Base-by-base conservation (phyloP, 805 yeast species). In the Sugiyamaella lignohabitans region DNA sequence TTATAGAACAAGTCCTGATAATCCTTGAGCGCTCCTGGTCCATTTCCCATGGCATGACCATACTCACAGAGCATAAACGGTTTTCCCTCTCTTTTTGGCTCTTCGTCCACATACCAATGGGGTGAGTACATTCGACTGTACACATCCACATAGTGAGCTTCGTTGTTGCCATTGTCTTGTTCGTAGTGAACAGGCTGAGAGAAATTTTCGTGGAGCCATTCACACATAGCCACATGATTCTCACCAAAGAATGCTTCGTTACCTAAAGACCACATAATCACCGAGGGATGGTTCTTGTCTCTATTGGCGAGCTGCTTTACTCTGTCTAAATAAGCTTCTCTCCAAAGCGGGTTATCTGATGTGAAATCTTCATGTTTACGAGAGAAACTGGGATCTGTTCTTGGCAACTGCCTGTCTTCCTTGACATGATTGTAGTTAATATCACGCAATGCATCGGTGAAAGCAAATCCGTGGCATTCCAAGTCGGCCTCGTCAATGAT, bases 11-110 rank as follows among this genome's bases (percentile, higher is more conserved):
- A 41, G 10, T 66, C 66, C 51, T 59, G 60, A 42, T 67, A 67
- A 40, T 66, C 68, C 41, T 55, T 51, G 34, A 64, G 34, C 6
- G 57, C 58, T 1, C 71, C 71, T 6, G 70, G 70, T 0, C 69
- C 68, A 46, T 65, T 66, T 4, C 71, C 71, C 69, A 66, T 65
- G 6, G 70, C 68, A 50, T 67, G 70, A 4, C 57, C 66, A 49
- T 64, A 67, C 52, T 67, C 71, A 50, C 70, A 66, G 29, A 67
- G 50, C 19, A 67, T 59, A n/a, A 62, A 48, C 3, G 71, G 70
- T 20, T 54, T 56, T 2, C 44, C 41, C 8, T 20, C 42, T 24
- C 46, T 42, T 10, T 50, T 45, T 1, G 58, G 63, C 38, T 56
- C 54, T 5, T 43, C 47, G 22, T 59, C 56, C 3, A 66, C 49